These are phyloP conservation scores for Maudiozyma bulderi DNA, from an alignment of 805 yeast species.

Conservation along the genomic window DNA sequence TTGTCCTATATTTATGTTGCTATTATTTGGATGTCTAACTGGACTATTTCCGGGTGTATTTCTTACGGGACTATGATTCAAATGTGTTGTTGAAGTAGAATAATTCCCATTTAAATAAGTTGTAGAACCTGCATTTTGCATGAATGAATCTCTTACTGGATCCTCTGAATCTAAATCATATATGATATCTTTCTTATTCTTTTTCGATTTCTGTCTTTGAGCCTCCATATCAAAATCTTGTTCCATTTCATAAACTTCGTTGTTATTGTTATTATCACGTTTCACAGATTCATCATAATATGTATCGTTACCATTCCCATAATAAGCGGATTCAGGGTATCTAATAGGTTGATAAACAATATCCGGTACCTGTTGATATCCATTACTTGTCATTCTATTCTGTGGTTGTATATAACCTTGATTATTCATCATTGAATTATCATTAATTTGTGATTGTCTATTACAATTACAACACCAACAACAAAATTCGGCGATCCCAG, in stretches of 20 bases:
- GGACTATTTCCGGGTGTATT: background rate
- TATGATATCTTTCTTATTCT: slow-evolving; percentile 1
- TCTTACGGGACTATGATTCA: background rate
- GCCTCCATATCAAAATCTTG: slow-evolving; percentile 27
- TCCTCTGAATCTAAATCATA: background rate
- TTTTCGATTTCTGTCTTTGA: slow-evolving; percentile 12
- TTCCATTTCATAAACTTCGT: slow-evolving; percentile 23
- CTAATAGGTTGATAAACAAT: slow-evolving; percentile 27
- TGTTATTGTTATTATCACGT: background rate
- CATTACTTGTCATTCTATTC: background rate
- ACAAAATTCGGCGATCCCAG: slow-evolving; percentile 40
- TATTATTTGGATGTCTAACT: background rate
- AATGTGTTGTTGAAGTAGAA: background rate
- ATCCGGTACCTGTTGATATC: slow-evolving; percentile 8
- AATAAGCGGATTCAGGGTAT: slow-evolving; percentile 18
- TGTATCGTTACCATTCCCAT: background rate
- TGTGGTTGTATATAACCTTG: slow-evolving; percentile 4
- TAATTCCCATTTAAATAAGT: background rate
- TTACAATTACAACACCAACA: slow-evolving; percentile 38
- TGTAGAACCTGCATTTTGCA: background rate
- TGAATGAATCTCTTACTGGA: background rate
- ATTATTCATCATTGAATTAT: slow-evolving; percentile 7
- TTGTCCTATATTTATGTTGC: background rate
- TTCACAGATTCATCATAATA: slow-evolving; percentile 1
- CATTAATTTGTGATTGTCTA: background rate